These are phyloP conservation scores for Verticillium albo-atrum DNA, from an alignment of 2,329 filamentous ascomycete species.

Conservation along the genomic window DNA sequence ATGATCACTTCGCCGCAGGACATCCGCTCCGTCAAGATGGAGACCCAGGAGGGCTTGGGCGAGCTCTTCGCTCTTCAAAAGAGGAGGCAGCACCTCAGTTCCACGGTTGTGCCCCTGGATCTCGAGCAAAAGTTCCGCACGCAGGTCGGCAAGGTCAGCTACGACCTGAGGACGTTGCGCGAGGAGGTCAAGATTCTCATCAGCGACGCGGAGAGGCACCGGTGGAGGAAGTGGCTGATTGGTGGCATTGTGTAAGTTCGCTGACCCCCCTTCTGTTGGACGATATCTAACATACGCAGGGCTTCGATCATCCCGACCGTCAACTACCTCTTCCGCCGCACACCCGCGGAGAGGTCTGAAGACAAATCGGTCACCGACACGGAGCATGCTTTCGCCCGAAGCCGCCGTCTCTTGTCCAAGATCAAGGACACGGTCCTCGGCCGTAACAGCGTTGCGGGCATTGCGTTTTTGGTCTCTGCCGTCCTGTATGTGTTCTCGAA, in stretches of 20 bases:
- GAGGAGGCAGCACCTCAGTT: constrained; percentile 21
- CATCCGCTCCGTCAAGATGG: constrained; percentile 26
- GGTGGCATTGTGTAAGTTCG: constrained; percentile 44
- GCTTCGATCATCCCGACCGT: constrained; percentile 48
- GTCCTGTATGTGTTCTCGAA: constrained; percentile 56
- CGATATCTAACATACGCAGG: constrained; percentile 20
- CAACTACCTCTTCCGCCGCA: constrained; percentile 45
- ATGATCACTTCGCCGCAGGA: constrained; percentile 17
- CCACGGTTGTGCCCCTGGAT: constrained; percentile 24
- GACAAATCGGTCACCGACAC: constrained; percentile 41
- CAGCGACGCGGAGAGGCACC: constrained; percentile 39
- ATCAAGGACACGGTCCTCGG: constrained; percentile 42
- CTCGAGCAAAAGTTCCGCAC: constrained; percentile 37
- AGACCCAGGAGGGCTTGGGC: constrained; percentile 28
- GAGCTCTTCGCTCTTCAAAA: constrained; percentile 29
- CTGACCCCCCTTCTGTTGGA: background rate
- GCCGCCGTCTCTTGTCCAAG: constrained; percentile 43
- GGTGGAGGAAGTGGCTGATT: constrained; percentile 49
- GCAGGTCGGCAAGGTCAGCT: constrained; percentile 37
- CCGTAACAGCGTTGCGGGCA: constrained; percentile 39
- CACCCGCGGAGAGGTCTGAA: constrained; percentile 29
- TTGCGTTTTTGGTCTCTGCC: constrained; percentile 52
- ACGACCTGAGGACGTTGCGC: constrained; percentile 39
- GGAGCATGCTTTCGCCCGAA: constrained; percentile 52
- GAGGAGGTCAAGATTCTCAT: constrained; percentile 37